Conservation (phyloP, 805 yeast genomes). For the Pichia scutulata region DNA sequence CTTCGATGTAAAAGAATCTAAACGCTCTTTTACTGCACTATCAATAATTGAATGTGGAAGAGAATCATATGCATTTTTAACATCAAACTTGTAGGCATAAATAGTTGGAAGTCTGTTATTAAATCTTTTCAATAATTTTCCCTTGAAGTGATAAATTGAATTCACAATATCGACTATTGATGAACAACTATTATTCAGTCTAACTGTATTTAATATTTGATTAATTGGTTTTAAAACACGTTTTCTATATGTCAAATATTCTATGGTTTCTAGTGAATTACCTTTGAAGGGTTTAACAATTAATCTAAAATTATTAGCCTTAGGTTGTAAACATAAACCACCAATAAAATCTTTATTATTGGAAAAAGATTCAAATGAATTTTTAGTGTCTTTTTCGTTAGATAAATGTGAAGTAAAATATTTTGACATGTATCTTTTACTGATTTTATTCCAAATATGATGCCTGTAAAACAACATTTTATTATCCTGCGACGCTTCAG, state of each 20-base stretch:
- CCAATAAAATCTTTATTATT: slow-evolving; percentile 31
- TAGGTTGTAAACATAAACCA: slow-evolving; percentile 49
- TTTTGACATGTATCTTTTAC: slow-evolving; percentile 33
- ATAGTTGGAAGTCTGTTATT: slow-evolving; percentile 28
- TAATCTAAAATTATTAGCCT: slow-evolving; percentile 49
- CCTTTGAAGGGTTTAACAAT: slow-evolving; percentile 47
- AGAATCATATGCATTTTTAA: slow-evolving; percentile 68
- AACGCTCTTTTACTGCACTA: slow-evolving; percentile 10
- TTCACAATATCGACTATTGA: slow-evolving; percentile 42
- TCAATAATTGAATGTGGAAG: slow-evolving; percentile 39
- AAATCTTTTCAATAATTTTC: slow-evolving; percentile 12
- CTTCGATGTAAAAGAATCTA: slow-evolving; percentile 16
- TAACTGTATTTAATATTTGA: slow-evolving; percentile 20
- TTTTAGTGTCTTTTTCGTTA: slow-evolving; percentile 10
- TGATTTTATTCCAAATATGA: slow-evolving; percentile 43
- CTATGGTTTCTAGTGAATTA: slow-evolving; percentile 26
- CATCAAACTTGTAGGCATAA: slow-evolving; percentile 64
- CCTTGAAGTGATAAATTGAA: slow-evolving; percentile 32
- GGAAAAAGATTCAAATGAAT: slow-evolving; percentile 14
- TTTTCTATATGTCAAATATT: slow-evolving; percentile 29
- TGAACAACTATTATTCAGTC: slow-evolving; percentile 5
- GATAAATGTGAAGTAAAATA: slow-evolving; percentile 36
- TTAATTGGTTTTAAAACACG: slow-evolving; percentile 39
- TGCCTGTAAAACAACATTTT: slow-evolving; percentile 48
- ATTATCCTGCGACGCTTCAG: slow-evolving; percentile 41